Evolutionary conservation across 2,329 filamentous ascomycete genomes (phyloP), one percentile per base, ranked within the genome.

Genomic region (Purpureocillium takamizusanense): DNA sequence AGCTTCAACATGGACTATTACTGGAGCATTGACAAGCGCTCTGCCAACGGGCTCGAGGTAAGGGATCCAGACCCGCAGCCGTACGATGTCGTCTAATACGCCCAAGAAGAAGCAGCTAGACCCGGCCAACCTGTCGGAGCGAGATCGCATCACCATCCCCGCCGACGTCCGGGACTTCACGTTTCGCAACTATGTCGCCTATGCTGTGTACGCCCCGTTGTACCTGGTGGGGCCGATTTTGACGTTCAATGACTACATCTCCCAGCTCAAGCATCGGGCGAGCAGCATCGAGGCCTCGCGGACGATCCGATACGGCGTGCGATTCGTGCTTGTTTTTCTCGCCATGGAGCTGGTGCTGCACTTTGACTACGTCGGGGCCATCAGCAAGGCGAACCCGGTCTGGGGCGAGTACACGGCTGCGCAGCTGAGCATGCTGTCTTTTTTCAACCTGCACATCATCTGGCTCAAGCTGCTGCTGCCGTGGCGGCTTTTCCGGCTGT

Each of bases 401-500:
- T 98, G 92, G 92, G 69, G 70, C 21, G 67, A 79, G 17, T 97
- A 95, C 65, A 85, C 87, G 0, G 81, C 92, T 0, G 81, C 85
- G 33, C 87, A 98, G 58, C 77, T 98, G 32, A 84, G 79, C 54
- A 80, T 98, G 66, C 74, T 98, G 11, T 92, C 87, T 29, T 95
- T 84, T 67, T 94, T 97, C 70, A 95, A 95, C 61, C 79, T 98
- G 11, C 86, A 95, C 64, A 79, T 95, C 56, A 94, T 98, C 59
- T 98, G 94, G 94, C 74, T 98, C 34, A 98, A 98, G 60, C 78
- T 98, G 1, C 78, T 98, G 4, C 78, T 98, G 7, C 92, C 92
- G 1, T 98, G 90, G 89, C 84, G 92, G n/a, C 83, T 97, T 59
- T 97, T 97, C 75, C 85, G 94, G 4, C 78, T 98, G n/a, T 98